phyloP scores from a whole-genome alignment of 2,329 filamentous ascomycete species.

The Colletotrichum musae region DNA sequence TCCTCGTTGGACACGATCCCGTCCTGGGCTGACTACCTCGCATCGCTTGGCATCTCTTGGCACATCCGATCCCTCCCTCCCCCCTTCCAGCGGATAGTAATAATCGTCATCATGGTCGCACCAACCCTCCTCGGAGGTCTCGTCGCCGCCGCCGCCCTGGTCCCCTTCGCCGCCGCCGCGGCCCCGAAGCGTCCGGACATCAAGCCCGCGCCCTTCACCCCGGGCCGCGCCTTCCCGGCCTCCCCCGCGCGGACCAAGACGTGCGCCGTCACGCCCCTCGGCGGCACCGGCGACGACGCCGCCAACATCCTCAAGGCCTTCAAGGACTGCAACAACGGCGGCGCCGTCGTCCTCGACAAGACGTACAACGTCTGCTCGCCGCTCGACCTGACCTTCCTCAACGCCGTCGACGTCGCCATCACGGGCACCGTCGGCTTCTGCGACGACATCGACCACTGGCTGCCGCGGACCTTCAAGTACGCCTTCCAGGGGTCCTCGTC shows the following conservation, averaged over 20 bases:
- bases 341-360: conserved; percentile 71
- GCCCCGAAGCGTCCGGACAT: conserved; percentile 38
- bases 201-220: conserved; percentile 41
- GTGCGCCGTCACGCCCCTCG: conserved; percentile 46
- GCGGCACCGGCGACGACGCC: conserved; percentile 49
- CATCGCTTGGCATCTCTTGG: conserved; percentile 34
- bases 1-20: conserved; percentile 12
- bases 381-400: conserved; percentile 75
- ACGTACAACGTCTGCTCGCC: conserved; percentile 75
- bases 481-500: conserved; percentile 74
- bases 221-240: conserved; percentile 41
- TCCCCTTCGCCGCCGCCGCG: conserved; percentile 25
- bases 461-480: conserved; percentile 74
- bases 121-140: conserved; percentile 36
- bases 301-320: conserved; percentile 65
- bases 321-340: conserved; percentile 73
- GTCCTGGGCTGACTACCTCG: conserved; percentile 5
- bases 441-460: conserved; percentile 79
- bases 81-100: not conserved
- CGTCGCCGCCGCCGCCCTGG: conserved; percentile 36
- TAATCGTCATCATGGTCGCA: conserved; percentile 27
- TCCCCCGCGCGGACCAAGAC: conserved; percentile 45
- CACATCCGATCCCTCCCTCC: not conserved
- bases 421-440: conserved; percentile 73
- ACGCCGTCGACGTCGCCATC: conserved; percentile 73